Conservation (phyloP, 2,329 filamentous ascomycete species). For the Rugonectria rugulosa region DNA sequence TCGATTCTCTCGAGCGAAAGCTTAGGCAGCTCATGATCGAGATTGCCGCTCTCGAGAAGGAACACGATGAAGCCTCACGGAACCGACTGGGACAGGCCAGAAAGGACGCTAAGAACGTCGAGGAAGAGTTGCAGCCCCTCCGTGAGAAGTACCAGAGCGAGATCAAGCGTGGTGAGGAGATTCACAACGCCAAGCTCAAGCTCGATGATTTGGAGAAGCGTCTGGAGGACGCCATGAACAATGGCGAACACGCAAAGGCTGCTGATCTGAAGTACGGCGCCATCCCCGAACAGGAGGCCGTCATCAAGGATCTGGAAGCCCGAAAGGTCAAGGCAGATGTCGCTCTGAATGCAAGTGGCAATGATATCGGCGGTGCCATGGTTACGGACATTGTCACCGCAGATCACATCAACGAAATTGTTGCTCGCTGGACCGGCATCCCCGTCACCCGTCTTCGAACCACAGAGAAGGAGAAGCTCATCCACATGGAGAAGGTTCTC, state of each 20-base stretch:
- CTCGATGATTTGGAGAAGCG: conserved; percentile 91
- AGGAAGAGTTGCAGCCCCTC: conserved; percentile 90
- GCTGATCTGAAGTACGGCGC: conserved; percentile 97
- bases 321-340: conserved; percentile 83
- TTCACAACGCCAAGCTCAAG: conserved; percentile 95
- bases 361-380: conserved; percentile 73
- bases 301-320: conserved; percentile 82
- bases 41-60: conserved; percentile 91
- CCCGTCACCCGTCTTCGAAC: conserved; percentile 94
- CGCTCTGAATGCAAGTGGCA: conserved; percentile 61
- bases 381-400: conserved; percentile 94
- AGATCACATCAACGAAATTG: conserved; percentile 99
- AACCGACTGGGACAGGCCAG: conserved; percentile 81
- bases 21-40: conserved; percentile 94
- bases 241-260: conserved; percentile 83
- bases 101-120: conserved; percentile 91
- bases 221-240: conserved; percentile 89
- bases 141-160: conserved; percentile 96
- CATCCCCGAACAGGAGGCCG: conserved; percentile 86
- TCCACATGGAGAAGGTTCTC: conserved; percentile 93
- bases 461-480: conserved; percentile 96
- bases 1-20: conserved; percentile 92
- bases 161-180: conserved; percentile 87
- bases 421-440: conserved; percentile 97
- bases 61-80: conserved; percentile 93